These are phyloP conservation scores for Mycena olivaceomarginata DNA, from an alignment of 768 basidiomycete genomes.

Conservation along the genomic window DNA sequence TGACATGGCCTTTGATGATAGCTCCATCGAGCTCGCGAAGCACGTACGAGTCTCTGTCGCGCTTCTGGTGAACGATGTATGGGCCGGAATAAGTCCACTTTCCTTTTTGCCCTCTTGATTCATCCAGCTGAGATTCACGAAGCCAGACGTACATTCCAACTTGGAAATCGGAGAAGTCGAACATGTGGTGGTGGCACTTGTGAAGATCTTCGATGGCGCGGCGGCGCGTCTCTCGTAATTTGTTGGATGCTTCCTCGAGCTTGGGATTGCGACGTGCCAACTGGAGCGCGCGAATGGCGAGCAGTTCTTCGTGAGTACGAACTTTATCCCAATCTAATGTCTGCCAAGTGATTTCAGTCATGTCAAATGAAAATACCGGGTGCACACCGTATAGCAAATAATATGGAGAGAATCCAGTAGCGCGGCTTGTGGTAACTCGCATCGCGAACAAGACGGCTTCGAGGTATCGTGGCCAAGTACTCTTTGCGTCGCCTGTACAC, in stretches of 20 bases:
- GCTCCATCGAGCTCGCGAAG: slow-evolving; percentile 46
- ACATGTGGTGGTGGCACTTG: no score
- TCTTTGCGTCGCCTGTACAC: no score
- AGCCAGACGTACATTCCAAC: no score
- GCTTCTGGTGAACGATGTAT: slow-evolving; percentile 49
- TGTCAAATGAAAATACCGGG: no score
- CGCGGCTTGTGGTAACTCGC: no score
- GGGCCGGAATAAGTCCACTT: slow-evolving; percentile 54
- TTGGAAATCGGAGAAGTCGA: no score
- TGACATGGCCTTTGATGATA: slow-evolving; percentile 12
- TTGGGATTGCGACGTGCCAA: slow-evolving; percentile 46
- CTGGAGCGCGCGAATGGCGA: slow-evolving; percentile 49
- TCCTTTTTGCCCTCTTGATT: slow-evolving; percentile 53
- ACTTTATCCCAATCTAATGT: slow-evolving; percentile 50
- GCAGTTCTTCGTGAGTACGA: slow-evolving; percentile 47
- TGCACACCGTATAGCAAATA: no score
- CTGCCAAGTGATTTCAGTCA: slow-evolving; percentile 28
- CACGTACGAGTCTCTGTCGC: slow-evolving; percentile 37
- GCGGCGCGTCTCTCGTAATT: slow-evolving; percentile 33
- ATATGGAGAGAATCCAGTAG: no score
- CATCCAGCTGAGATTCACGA: slow-evolving; percentile 44
- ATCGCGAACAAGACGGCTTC: no score
- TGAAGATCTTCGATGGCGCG: slow-evolving; percentile 50
- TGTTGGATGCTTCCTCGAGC: slow-evolving; percentile 35
- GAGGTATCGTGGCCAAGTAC: no score